Evolutionary conservation across 371 early-diverging fungal species (phyloP).

Genomic region (Zopfochytrium polystomum): DNA sequence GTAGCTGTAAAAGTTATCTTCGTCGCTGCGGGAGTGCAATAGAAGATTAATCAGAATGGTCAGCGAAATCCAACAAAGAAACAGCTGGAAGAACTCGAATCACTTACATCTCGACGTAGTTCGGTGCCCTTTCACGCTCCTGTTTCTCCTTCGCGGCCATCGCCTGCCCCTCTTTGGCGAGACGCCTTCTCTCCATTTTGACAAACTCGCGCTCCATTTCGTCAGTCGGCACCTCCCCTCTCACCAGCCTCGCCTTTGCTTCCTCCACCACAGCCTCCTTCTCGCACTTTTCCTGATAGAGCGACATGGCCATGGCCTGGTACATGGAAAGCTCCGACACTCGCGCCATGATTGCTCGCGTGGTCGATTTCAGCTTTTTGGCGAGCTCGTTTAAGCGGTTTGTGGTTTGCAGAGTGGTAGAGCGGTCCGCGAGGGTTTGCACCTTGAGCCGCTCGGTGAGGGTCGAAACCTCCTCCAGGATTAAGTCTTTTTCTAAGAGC

Average conservation of each 20-base stretch:
- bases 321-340: slow-evolving; percentile 58
- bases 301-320: slow-evolving; percentile 47
- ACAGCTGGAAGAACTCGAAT: slow-evolving; percentile 8
- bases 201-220: slow-evolving; percentile 47
- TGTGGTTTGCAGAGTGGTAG: slow-evolving; percentile 36
- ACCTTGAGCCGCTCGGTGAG: slow-evolving; percentile 44
- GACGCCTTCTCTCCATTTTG: slow-evolving; percentile 30
- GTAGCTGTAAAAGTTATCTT: slow-evolving; percentile 47
- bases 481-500: slow-evolving; percentile 54
- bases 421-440: slow-evolving; percentile 42
- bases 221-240: slow-evolving; percentile 41
- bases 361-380: slow-evolving; percentile 43
- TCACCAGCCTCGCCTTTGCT: slow-evolving; percentile 29
- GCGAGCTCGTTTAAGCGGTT: slow-evolving; percentile 46
- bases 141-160: slow-evolving; percentile 21
- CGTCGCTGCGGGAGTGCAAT: slow-evolving; percentile 34
- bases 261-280: slow-evolving; percentile 46
- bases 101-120: slow-evolving; percentile 41
- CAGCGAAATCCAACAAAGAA: neutral
- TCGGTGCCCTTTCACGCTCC: slow-evolving; percentile 23
- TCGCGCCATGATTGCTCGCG: slow-evolving; percentile 47
- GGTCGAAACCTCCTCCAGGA: slow-evolving; percentile 49
- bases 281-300: slow-evolving; percentile 51
- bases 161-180: slow-evolving; percentile 28
- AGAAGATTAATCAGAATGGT: slow-evolving; percentile 7